Percentiles rank a stretch among this genome's conserved stretches.
phyloP scores from a whole-genome alignment of 2,329 filamentous ascomycete species.

The Beauveria brongniartii region DNA sequence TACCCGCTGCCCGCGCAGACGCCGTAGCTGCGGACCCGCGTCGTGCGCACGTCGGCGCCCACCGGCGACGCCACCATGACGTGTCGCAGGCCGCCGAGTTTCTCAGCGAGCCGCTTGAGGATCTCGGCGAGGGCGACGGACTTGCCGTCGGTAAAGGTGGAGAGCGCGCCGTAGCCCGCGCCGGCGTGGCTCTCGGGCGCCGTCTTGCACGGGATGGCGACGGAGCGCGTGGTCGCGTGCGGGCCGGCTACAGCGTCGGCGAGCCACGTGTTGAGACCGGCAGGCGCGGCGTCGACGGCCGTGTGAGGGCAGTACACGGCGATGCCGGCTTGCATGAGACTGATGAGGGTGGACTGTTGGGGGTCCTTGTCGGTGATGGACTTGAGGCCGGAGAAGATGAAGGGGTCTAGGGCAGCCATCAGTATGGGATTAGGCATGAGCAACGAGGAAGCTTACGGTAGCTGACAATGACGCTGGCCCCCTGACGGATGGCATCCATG shows the following conservation, averaged over 20 bases:
- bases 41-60: slow-evolving; percentile 27
- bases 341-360: slow-evolving; percentile 78
- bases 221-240: slow-evolving; percentile 29
- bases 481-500: slow-evolving; percentile 74
- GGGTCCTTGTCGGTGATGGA: slow-evolving; percentile 75
- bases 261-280: slow-evolving; percentile 90
- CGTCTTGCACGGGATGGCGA: slow-evolving; percentile 36
- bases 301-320: slow-evolving; percentile 96
- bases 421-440: background rate
- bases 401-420: slow-evolving; percentile 73
- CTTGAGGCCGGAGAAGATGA: slow-evolving; percentile 92
- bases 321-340: slow-evolving; percentile 76
- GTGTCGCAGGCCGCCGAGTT: slow-evolving; percentile 56
- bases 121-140: slow-evolving; percentile 35
- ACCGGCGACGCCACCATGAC: slow-evolving; percentile 46
- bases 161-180: slow-evolving; percentile 45
- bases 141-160: slow-evolving; percentile 27
- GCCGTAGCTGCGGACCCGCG: slow-evolving; percentile 59
- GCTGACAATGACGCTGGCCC: slow-evolving; percentile 72
- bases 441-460: slow-evolving; percentile 55
- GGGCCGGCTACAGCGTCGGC: slow-evolving; percentile 69
- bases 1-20: slow-evolving; percentile 88
- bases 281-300: slow-evolving; percentile 77
- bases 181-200: slow-evolving; percentile 36
- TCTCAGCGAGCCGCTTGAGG: slow-evolving; percentile 49